Base-by-base conservation (phyloP, 2,329 filamentous ascomycete species). In the Venturia oleaginea region DNA sequence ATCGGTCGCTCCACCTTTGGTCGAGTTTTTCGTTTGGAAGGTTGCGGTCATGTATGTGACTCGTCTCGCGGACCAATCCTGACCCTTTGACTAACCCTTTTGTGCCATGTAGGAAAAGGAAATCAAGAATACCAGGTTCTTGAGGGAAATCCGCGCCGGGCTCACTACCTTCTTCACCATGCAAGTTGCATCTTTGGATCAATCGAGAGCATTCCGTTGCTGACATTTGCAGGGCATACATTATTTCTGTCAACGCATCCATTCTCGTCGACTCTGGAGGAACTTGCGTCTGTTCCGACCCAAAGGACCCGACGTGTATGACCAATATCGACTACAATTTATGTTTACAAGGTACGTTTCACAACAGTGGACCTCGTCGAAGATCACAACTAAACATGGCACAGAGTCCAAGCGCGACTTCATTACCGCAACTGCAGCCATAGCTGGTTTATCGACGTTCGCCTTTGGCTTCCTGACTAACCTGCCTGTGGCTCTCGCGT, bases 401-500 rank as follows among this genome's bases (percentile, higher is more conserved):
- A 42, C 60, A 75, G 78, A 77, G 48, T 79, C 93, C 70, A 87
- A 89, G 73, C 86, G 90, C 37, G 91, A 95, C 70, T 77, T 92
- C 37, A 87, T 95, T 65, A 95, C 91, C 4, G 90, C 88, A 10
- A 96, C 91, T 11, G 90, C 91, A 34, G 91, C 90, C 51, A 91
- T 94, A 69, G 82, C 90, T 17, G 88, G 89, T 34, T 78, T 96
- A 42, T 84, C 88, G 3, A 89, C 86, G 15, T 91, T 94, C 74
- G 84, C 83, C 72, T 92, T 96, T 84, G 91, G 91, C 17, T 76
- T 93, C 3, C 82, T 92, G 66, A 88, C 91, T 64, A 96, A 96
- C 68, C 80, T 93, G 77, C 79, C 78, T 34, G 74, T 76, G 40
- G 74, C 71, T 40, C 70, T 75, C 43, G 75, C 70, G 69, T 72